Conservation (phyloP, 2,329 filamentous ascomycete species). For the Davidsoniella virescens region DNA sequence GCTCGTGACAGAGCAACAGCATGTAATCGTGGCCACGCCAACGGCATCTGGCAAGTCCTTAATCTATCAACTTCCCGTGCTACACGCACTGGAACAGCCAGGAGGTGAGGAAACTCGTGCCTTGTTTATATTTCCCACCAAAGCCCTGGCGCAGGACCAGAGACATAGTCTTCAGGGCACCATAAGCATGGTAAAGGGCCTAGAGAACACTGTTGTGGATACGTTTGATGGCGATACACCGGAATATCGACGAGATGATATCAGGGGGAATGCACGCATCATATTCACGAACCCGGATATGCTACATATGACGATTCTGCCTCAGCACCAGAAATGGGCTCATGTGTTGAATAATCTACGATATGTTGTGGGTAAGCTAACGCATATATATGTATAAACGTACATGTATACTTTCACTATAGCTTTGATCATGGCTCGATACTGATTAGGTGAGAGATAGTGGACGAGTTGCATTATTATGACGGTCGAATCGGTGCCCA, state of each 20-base stretch:
- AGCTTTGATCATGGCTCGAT: slow-evolving; percentile 6
- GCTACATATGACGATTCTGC: slow-evolving; percentile 85
- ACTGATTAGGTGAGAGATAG: slow-evolving; percentile 19
- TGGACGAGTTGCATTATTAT: slow-evolving; percentile 88
- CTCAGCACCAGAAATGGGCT: slow-evolving; percentile 81
- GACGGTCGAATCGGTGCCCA: slow-evolving; percentile 90
- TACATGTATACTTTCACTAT: neutral
- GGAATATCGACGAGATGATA: slow-evolving; percentile 58
- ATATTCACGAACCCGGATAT: slow-evolving; percentile 98
- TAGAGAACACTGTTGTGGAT: slow-evolving; percentile 66
- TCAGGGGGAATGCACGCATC: slow-evolving; percentile 76
- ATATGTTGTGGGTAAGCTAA: slow-evolving; percentile 55
- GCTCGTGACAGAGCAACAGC: slow-evolving; percentile 53
- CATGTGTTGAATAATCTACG: slow-evolving; percentile 75
- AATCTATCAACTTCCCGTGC: slow-evolving; percentile 91
- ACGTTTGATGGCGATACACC: slow-evolving; percentile 94
- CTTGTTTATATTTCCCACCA: slow-evolving; percentile 97
- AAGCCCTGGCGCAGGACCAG: slow-evolving; percentile 91
- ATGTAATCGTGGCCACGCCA: slow-evolving; percentile 87
- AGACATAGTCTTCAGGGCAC: slow-evolving; percentile 74
- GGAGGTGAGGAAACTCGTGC: slow-evolving; percentile 56
- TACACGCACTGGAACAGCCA: slow-evolving; percentile 61
- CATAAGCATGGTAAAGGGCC: slow-evolving; percentile 58
- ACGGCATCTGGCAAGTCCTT: slow-evolving; percentile 94
- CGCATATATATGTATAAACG: neutral